Evolutionary conservation across 2,329 filamentous ascomycete genomes (phyloP).

Genomic region (Aspergillus latus): DNA sequence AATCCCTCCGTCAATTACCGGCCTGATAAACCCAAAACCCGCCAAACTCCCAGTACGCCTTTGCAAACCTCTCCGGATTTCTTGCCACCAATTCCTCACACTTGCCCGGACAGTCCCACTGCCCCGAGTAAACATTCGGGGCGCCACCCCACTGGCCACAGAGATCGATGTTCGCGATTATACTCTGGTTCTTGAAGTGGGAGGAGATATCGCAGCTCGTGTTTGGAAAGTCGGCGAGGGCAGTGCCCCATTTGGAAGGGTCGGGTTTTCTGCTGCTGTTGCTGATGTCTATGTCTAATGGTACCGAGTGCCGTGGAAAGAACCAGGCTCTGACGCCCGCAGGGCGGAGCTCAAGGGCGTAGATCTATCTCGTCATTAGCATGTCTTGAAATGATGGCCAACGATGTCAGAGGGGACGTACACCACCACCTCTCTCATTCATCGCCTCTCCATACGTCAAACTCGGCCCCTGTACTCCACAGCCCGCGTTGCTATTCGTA

Average conservation of each 20-base stretch:
- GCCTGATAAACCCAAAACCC: conserved; percentile 59
- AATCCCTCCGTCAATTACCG: too few species aligned
- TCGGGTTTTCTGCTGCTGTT: conserved; percentile 49
- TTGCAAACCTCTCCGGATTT: conserved; percentile 55
- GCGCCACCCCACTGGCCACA: conserved; percentile 57
- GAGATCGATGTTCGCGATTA: conserved; percentile 65
- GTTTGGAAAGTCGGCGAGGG: conserved; percentile 64
- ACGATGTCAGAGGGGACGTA: conserved; percentile 21
- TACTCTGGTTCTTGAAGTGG: conserved; percentile 66
- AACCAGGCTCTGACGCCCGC: conserved; percentile 65
- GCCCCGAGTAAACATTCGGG: conserved; percentile 31
- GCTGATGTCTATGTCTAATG: conserved; percentile 52
- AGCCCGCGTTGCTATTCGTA: conserved; percentile 57
- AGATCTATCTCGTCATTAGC: conserved; percentile 37
- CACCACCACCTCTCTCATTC: conserved; percentile 57
- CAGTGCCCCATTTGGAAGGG: conserved; percentile 61
- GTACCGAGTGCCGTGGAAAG: conserved; percentile 52
- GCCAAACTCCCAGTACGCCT: conserved; percentile 67
- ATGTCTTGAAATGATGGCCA: neutral
- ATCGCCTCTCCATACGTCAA: conserved; percentile 53
- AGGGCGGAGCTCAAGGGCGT: conserved; percentile 61
- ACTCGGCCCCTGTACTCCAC: conserved; percentile 50
- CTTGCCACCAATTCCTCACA: conserved; percentile 60
- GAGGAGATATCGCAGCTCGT: conserved; percentile 60
- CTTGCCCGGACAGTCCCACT: conserved; percentile 50